Evolutionary conservation across 2,329 filamentous ascomycete genomes (phyloP).

Genomic region (Cytospora piceae): DNA sequence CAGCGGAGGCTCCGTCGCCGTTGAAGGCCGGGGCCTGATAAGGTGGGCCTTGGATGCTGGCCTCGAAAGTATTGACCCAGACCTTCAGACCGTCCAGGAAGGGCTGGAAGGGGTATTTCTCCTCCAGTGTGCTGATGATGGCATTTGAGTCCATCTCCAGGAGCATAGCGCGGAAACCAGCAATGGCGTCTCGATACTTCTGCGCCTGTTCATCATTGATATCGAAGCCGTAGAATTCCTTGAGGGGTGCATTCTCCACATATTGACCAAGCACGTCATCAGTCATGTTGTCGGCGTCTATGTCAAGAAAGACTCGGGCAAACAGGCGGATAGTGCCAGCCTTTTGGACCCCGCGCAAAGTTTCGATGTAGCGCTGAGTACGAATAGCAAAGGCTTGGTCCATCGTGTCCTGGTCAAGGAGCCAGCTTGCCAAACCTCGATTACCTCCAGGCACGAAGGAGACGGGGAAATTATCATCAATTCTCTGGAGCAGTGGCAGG

Average conservation of each 20-base stretch:
- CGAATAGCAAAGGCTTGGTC: slow-evolving; percentile 43
- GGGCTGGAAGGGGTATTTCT: slow-evolving; percentile 21
- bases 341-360: slow-evolving; percentile 16
- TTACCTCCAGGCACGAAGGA: slow-evolving; percentile 23
- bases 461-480: slow-evolving; percentile 22
- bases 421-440: slow-evolving; percentile 18
- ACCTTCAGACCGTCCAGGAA: slow-evolving; percentile 24
- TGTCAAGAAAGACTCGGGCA: slow-evolving; percentile 37
- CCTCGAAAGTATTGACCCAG: slow-evolving; percentile 24
- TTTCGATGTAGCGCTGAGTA: slow-evolving; percentile 41
- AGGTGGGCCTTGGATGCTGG: slow-evolving; percentile 10
- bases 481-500: slow-evolving; percentile 37
- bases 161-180: slow-evolving; percentile 23
- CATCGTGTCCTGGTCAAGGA: slow-evolving; percentile 30
- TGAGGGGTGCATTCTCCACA: slow-evolving; percentile 30
- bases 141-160: slow-evolving; percentile 18
- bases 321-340: slow-evolving; percentile 33
- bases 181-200: slow-evolving; percentile 23
- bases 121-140: slow-evolving; percentile 21
- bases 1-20: slow-evolving; percentile 11
- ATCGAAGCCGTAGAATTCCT: slow-evolving; percentile 32
- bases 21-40: slow-evolving; percentile 3
- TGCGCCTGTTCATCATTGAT: slow-evolving; percentile 8
- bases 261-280: slow-evolving; percentile 25
- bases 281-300: slow-evolving; percentile 13